Evolutionary conservation across 2,329 filamentous ascomycete species (phyloP), one percentile per base, ranked within the genome.

Genomic region (Cordyceps militaris): DNA sequence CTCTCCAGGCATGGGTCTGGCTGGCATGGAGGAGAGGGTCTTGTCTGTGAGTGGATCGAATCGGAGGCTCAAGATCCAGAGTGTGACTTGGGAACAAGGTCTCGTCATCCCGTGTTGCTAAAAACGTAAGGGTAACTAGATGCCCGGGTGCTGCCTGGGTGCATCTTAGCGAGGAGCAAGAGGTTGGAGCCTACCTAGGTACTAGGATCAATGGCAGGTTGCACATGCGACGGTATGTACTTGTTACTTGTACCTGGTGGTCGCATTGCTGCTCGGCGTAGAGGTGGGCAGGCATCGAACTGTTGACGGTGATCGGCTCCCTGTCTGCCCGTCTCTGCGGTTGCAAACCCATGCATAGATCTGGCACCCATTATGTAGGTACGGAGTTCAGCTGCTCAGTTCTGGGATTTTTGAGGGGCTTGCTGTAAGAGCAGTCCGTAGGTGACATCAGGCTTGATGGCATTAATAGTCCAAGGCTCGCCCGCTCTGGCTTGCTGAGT

Each of bases 41-140:
- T 34, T 28, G 43, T 14, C n/a, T 43, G 16, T 56, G 34, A 32
- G 36, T 56, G 54, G 54, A 50, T 56, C 54, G 44, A 32, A 49
- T 49, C 54, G 54, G 23, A 21, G 23, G 16, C n/a, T 49, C 14
- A 46, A 56, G 54, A 40, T 43, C 34, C 21, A 56, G 26, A 50
- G 43, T 48, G 54, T 50, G 54, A 56, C 23, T 48, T 40, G 53
- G 19, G 16, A 42, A 34, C 11, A 32, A 56, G 44, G 28, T 24
- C 19, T 30, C 13, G 48, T n/a, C n/a, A 42, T 40, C 49, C 49
- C 36, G 36, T 52, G 34, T 49, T 34, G 24, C 14, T n/a, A 16
- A 16, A 3, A 47, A 26, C 9, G 21, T 4, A 42, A 11, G 3
- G 7, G 4, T n/a, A 42, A 16, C 16, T 10, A 24, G 34, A 38